These are phyloP conservation scores for Diplodia sapinea DNA, from an alignment of 2,329 filamentous ascomycete genomes.

Conservation along the genomic window DNA sequence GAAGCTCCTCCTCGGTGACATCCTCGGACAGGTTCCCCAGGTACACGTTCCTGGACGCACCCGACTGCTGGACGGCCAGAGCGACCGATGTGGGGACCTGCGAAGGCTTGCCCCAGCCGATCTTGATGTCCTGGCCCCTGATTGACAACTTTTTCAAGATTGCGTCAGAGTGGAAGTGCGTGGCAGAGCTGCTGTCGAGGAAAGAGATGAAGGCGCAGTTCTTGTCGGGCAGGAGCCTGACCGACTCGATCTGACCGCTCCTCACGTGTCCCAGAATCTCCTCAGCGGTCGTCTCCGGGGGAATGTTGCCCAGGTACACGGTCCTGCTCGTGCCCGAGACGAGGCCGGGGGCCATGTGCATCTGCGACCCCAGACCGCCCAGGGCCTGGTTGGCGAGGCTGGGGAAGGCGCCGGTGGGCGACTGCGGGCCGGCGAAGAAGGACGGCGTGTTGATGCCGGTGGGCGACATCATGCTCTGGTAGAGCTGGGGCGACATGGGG, in stretches of 20 bases:
- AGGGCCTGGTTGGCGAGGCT: constrained; percentile 65
- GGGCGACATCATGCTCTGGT: constrained; percentile 84
- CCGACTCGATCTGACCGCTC: constrained; percentile 98
- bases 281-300: constrained; percentile 94
- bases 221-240: constrained; percentile 95
- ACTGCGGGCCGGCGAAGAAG: constrained; percentile 81
- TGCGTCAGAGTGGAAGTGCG: constrained; percentile 98
- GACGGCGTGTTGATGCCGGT: constrained; percentile 82
- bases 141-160: constrained; percentile 99
- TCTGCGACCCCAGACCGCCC: constrained; percentile 72
- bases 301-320: constrained; percentile 97
- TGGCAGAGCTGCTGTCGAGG: constrained; percentile 94
- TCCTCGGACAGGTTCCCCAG: constrained; percentile 92
- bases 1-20: constrained; percentile 85
- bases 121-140: constrained; percentile 98
- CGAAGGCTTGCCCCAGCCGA: constrained; percentile 98
- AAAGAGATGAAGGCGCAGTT: constrained; percentile 99
- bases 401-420: constrained; percentile 78
- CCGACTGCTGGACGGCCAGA: constrained; percentile 96
- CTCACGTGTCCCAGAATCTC: constrained; percentile 96
- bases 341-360: constrained; percentile 77
- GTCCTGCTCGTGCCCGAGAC: constrained; percentile 92
- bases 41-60: constrained; percentile 96
- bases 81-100: constrained; percentile 97
- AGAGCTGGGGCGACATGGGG: constrained; percentile 78